These are phyloP conservation scores for Beauveria sp. DNA, from an alignment of 2,329 filamentous ascomycete genomes.

Conservation along the genomic window DNA sequence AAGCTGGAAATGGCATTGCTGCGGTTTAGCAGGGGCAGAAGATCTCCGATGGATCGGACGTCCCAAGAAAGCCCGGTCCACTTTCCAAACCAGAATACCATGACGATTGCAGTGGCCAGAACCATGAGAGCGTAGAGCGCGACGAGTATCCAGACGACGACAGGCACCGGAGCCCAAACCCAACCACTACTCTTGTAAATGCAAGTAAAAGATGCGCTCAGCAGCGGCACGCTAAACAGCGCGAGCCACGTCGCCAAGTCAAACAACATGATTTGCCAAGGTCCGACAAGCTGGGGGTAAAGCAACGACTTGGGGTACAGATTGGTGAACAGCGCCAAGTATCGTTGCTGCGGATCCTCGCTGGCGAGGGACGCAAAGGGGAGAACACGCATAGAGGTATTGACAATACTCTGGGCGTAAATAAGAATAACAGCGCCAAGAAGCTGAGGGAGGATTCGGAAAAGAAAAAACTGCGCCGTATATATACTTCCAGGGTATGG, in stretches of 20 bases:
- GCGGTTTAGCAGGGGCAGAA: slow-evolving; percentile 68
- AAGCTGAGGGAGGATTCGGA: slow-evolving; percentile 76
- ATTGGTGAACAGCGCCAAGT: slow-evolving; percentile 59
- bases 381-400: slow-evolving; percentile 65
- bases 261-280: slow-evolving; percentile 58
- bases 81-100: slow-evolving; percentile 56
- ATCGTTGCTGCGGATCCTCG: slow-evolving; percentile 49
- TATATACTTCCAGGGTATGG: slow-evolving; percentile 60
- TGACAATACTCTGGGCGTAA: slow-evolving; percentile 68
- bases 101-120: slow-evolving; percentile 42
- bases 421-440: slow-evolving; percentile 64
- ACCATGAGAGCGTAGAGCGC: slow-evolving; percentile 64
- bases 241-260: slow-evolving; percentile 68
- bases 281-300: slow-evolving; percentile 51
- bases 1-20: slow-evolving; percentile 74
- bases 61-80: slow-evolving; percentile 82
- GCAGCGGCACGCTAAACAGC: slow-evolving; percentile 72
- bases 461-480: slow-evolving; percentile 72
- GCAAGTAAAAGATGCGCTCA: slow-evolving; percentile 67
- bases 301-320: slow-evolving; percentile 64
- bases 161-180: slow-evolving; percentile 74
- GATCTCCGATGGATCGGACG: slow-evolving; percentile 70
- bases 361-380: slow-evolving; percentile 75
- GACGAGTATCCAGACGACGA: slow-evolving; percentile 70
- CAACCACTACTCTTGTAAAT: slow-evolving; percentile 52